These are phyloP conservation scores for Wallacemonas sp. DNA, from an alignment of 208 protist genomes.

Conservation along the genomic window DNA sequence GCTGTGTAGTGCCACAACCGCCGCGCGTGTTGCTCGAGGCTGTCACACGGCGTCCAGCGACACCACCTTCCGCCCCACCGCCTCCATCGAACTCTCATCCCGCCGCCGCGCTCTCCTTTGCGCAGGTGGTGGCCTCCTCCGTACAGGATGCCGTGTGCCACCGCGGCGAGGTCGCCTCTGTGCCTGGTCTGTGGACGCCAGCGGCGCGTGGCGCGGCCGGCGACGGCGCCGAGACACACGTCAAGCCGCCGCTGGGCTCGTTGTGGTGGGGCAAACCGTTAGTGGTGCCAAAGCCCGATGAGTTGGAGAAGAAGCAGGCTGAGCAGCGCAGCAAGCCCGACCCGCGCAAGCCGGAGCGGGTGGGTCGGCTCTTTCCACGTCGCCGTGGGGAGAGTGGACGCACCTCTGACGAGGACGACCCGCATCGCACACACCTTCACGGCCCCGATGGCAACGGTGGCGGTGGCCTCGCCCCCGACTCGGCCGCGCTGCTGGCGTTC, in stretches of 20 bases:
- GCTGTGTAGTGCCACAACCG: background rate
- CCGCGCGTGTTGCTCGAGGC: background rate
- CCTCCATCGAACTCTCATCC: too few relatives aligned
- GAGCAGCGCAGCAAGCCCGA: background rate
- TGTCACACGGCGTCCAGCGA: background rate
- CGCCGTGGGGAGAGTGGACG: background rate
- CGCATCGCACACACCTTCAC: background rate
- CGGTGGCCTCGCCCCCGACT: background rate
- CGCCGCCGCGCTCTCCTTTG: background rate
- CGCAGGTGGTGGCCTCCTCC: background rate
- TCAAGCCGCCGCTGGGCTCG: background rate
- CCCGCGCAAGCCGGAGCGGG: background rate
- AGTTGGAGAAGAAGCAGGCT: background rate
- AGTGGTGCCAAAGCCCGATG: background rate
- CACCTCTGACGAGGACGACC: background rate
- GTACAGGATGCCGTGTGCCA: background rate
- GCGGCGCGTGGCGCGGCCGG: background rate
- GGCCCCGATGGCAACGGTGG: conserved; percentile 4
- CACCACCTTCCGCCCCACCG: too few relatives aligned
- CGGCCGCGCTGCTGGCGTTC: conserved; percentile 18
- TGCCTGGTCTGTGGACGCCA: background rate
- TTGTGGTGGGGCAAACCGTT: conserved; percentile 16
- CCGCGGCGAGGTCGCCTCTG: background rate
- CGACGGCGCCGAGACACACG: background rate
- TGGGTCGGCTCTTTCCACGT: background rate